phyloP scores from a whole-genome alignment of 2,329 filamentous ascomycete genomes.

The Fusarium albidum region DNA sequence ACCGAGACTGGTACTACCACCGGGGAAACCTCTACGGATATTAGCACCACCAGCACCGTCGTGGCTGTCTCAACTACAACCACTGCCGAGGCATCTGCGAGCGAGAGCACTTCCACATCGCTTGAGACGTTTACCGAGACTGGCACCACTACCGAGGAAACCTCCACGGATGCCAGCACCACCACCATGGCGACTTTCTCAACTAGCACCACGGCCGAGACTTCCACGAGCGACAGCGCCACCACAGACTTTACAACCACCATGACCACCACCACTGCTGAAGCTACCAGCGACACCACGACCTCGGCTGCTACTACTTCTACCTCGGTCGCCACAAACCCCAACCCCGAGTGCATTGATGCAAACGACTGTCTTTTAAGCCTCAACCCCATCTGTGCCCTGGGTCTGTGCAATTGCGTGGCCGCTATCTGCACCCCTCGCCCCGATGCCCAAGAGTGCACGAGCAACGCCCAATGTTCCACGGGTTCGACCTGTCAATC shows the following conservation, averaged over 20 bases:
- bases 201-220: not conserved
- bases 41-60: not conserved
- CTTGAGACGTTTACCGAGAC: no score
- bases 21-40: not conserved
- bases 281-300: not conserved
- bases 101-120: no score
- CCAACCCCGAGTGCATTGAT: not conserved
- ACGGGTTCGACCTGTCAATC: conserved; percentile 13
- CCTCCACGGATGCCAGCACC: no score
- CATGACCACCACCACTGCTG: not conserved
- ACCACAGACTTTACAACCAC: not conserved
- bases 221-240: not conserved
- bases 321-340: not conserved
- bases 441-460: conserved; percentile 5
- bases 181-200: no score
- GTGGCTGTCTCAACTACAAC: no score
- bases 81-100: no score
- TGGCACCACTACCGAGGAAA: no score
- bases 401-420: conserved; percentile 24
- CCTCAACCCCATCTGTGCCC: conserved; percentile 11
- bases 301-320: not conserved
- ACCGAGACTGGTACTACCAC: not conserved
- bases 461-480: conserved; percentile 3
- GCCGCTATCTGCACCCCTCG: conserved; percentile 10
- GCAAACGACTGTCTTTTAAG: conserved; percentile 20